Evolutionary conservation across 2,329 filamentous ascomycete species (phyloP).

Genomic region (Penicillium expansum): DNA sequence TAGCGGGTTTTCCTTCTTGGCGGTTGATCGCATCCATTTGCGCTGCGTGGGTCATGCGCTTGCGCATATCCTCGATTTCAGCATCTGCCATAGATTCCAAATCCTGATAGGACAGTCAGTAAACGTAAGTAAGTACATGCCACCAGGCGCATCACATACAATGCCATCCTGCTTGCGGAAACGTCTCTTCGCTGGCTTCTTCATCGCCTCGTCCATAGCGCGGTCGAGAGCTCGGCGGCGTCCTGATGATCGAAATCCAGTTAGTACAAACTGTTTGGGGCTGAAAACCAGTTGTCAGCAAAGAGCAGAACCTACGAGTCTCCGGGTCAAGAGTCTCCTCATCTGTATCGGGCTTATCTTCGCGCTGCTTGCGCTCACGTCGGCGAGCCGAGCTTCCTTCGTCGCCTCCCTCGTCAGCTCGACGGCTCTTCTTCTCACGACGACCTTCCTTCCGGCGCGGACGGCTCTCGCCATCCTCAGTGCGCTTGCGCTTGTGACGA

Average conservation of each 20-base stretch:
- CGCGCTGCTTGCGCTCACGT: conserved; percentile 51
- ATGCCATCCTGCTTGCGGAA: conserved; percentile 81
- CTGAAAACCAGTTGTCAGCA: neutral
- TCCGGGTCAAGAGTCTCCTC: conserved; percentile 80
- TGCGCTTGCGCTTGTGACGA: conserved; percentile 63
- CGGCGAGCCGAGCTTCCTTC: conserved; percentile 50
- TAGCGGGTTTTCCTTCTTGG: conserved; percentile 72
- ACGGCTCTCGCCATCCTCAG: conserved; percentile 59
- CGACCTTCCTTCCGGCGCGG: conserved; percentile 67
- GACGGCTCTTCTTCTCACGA: conserved; percentile 64
- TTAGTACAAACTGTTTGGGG: neutral
- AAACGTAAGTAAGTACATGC: neutral
- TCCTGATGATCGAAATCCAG: conserved; percentile 39
- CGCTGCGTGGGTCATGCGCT: conserved; percentile 87
- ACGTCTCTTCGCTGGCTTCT: conserved; percentile 70
- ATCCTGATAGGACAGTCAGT: conserved; percentile 56
- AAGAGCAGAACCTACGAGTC: conserved; percentile 59
- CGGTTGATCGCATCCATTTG: conserved; percentile 82
- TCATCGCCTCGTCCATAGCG: conserved; percentile 83
- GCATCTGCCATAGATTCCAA: conserved; percentile 87
- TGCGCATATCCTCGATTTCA: conserved; percentile 81
- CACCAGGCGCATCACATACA: conserved; percentile 51
- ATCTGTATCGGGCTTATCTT: conserved; percentile 57
- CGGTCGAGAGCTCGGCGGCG: conserved; percentile 79
- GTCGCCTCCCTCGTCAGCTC: conserved; percentile 61